Base-by-base conservation (phyloP, 495 filamentous ascomycete genomes). In the Talaromyces thailandensis region DNA sequence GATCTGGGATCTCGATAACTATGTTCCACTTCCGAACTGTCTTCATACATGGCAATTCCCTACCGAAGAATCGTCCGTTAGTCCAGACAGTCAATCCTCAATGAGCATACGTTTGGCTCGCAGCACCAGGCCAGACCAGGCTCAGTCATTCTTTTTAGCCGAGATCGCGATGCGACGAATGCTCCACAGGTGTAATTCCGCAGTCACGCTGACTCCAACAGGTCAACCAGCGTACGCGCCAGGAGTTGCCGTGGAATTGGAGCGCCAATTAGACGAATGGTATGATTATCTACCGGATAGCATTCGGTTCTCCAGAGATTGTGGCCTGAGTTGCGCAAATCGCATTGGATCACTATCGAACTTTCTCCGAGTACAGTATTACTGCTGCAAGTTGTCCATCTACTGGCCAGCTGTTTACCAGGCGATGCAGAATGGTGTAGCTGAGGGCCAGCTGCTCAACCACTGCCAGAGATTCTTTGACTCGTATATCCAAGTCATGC, bases 191-290 rank as follows among this genome's bases (percentile, higher is more conserved):
- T 58, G 26, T 37, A 58, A 58, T 28, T 58, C 56, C 12, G 56
- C 56, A 8, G 56, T 58, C 4, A 58, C 56, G 29, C 26, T 56
- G n/a, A 28, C 4, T 56, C n/a, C 56, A 11, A 58, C 56, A 58
- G 56, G 56, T 58, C 56, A 58, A n/a, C 37, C 56, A 58, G 16
- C 56, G 2, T 58, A 58, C 37, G 56, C 56, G 29, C 56, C 56
- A 6, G 56, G 56, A 37, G 56, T 58, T 58, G 56, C 56, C 29
- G 7, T 58, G 21, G 56, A 58, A 58, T 35, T 58, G 56, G 56
- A 58, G 37, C 25, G 56, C 25, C 56, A 58, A 58, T 58, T 58
- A 58, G 56, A 58, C 56, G 56, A 58, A 58, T 58, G 56, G 56
- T 58, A 58, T 37, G 56, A 58, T 32, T 58, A 58, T 37, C 56